Conservation (phyloP, 192 early-diverging fungal genomes). For the Gaertneriomyces sp. region DNA sequence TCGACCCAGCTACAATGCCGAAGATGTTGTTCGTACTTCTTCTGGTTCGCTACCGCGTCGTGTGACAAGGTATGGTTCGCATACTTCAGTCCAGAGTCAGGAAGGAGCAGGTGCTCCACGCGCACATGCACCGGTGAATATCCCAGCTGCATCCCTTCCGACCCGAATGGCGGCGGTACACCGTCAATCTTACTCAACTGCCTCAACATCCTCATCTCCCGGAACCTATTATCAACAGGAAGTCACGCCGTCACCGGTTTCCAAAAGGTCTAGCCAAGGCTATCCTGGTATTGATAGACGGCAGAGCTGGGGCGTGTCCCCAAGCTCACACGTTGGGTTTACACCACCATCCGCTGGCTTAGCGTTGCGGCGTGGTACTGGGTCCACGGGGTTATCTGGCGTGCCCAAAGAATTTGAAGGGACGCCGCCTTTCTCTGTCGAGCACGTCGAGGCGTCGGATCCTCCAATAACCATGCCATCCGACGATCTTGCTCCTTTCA, state of each 20-base stretch:
- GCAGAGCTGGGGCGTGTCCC: conserved; percentile 18
- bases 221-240: conserved; percentile 3
- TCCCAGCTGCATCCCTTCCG: conserved; percentile 33
- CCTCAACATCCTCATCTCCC: conserved; percentile 21
- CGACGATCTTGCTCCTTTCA: conserved; percentile 6
- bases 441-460: too few species aligned
- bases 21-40: conserved; percentile 8
- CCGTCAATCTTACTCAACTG: conserved; percentile 16
- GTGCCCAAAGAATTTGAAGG: too few species aligned
- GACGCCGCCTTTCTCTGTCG: too few species aligned
- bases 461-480: neutral
- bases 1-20: neutral
- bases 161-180: conserved; percentile 6
- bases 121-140: conserved; percentile 31
- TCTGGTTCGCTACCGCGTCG: conserved; percentile 36
- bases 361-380: neutral
- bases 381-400: too few species aligned
- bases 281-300: conserved; percentile 2
- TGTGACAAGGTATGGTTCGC: conserved; percentile 2
- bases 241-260: neutral
- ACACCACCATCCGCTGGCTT: conserved; percentile 28
- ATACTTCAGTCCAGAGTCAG: conserved; percentile 8
- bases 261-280: neutral
- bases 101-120: conserved; percentile 6
- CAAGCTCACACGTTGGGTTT: conserved; percentile 14